Conservation (phyloP, 495 filamentous ascomycete genomes). For the Lasiosphaeria hispida region DNA sequence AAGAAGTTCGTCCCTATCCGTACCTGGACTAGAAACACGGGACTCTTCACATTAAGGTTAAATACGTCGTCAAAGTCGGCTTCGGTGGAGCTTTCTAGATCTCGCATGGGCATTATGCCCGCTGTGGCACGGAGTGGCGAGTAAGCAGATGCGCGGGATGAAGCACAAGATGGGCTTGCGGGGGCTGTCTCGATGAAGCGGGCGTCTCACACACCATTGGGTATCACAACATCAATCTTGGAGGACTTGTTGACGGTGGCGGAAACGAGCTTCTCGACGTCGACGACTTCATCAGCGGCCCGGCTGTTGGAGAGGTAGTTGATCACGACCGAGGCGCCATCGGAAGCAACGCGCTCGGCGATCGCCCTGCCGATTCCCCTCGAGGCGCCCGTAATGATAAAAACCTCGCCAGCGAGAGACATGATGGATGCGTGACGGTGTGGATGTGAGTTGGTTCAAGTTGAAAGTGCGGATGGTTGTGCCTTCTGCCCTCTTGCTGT, state of each 20-base stretch:
- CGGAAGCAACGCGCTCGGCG: constrained; percentile 50
- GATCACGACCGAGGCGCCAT: constrained; percentile 64
- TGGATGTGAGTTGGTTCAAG: not conserved
- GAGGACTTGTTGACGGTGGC: constrained; percentile 61
- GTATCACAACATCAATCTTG: constrained; percentile 63
- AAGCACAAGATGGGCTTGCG: not conserved
- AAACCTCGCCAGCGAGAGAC: constrained; percentile 56
- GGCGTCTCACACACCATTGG: constrained; percentile 41
- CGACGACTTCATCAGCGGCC: constrained; percentile 58
- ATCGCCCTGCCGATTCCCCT: constrained; percentile 66
- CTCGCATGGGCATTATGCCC: constrained; percentile 50
- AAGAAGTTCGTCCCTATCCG: constrained; percentile 6
- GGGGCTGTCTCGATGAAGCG: too few species aligned
- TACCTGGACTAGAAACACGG: constrained; percentile 63
- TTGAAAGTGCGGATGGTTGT: not conserved
- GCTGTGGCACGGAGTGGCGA: constrained; percentile 31
- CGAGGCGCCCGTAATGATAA: constrained; percentile 63
- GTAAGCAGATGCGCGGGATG: too few species aligned
- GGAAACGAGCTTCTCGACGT: constrained; percentile 61
- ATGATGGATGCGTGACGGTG: constrained; percentile 21
- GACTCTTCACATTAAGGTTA: constrained; percentile 64
- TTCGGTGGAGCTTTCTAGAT: constrained; percentile 58
- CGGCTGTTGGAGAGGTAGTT: constrained; percentile 56
- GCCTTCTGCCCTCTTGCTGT: too few species aligned
- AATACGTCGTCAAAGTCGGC: constrained; percentile 56